These are phyloP conservation scores for Dioscorea cayenensis DNA, from an alignment of 116 monocot species.

Conservation along the genomic window DNA sequence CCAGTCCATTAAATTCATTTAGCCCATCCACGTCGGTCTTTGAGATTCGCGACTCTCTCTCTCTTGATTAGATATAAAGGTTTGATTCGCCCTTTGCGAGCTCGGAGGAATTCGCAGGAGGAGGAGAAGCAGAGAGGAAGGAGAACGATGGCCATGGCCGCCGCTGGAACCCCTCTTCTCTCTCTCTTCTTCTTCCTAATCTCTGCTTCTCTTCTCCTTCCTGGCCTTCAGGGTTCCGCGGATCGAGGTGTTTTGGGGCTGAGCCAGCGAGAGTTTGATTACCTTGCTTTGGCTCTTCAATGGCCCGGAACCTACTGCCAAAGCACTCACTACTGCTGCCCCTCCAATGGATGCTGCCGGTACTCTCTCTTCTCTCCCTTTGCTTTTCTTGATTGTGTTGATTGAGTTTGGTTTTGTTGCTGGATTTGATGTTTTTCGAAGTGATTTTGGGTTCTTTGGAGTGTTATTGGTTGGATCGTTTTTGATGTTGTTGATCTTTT, in stretches of 20 bases:
- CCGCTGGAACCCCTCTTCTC: background rate
- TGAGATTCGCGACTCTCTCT: too few relatives aligned
- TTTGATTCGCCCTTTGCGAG: too few relatives aligned
- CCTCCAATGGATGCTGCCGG: constrained; percentile 79
- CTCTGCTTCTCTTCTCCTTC: constrained; percentile 1
- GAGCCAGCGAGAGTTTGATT: constrained; percentile 73
- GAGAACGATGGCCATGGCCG: background rate
- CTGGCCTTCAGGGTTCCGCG: background rate
- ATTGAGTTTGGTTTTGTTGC: background rate
- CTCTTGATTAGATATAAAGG: too few relatives aligned
- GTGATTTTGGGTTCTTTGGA: background rate
- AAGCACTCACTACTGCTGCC: constrained; percentile 63
- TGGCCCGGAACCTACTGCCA: constrained; percentile 88
- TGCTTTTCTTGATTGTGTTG: background rate
- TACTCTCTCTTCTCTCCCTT: constrained; percentile 6
- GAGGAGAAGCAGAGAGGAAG: background rate
- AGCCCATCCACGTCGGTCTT: too few relatives aligned
- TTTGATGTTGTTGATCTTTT: background rate
- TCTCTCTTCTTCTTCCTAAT: constrained; percentile 3
- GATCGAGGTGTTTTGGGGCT: background rate
- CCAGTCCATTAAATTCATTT: too few relatives aligned
- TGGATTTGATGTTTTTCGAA: background rate
- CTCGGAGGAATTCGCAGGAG: background rate
- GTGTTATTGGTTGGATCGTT: background rate
- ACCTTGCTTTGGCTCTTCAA: constrained; percentile 69